phyloP scores from a whole-genome alignment of 2,329 filamentous ascomycete species.

The Zarea fungicola region DNA sequence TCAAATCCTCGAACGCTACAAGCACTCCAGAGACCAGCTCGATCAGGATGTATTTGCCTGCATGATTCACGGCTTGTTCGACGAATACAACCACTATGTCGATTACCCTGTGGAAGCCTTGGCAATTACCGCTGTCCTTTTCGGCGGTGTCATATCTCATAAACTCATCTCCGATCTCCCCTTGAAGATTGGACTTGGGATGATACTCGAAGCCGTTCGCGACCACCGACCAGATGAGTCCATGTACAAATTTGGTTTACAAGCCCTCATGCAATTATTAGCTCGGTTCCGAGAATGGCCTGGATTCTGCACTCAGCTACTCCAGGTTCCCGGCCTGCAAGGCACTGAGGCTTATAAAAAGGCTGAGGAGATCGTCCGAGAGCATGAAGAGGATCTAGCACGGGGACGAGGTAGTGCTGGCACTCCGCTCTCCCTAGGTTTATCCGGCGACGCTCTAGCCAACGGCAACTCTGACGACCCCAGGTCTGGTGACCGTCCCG shows the following conservation, averaged over 20 bases:
- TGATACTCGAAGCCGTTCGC: slow-evolving; percentile 94
- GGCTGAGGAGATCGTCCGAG: slow-evolving; percentile 72
- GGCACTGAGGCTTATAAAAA: slow-evolving; percentile 80
- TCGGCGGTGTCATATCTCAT: slow-evolving; percentile 93
- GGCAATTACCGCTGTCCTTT: slow-evolving; percentile 91
- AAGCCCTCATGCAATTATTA: slow-evolving; percentile 86
- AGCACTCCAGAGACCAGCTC: slow-evolving; percentile 73
- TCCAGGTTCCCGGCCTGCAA: slow-evolving; percentile 75
- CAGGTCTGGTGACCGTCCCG: slow-evolving; percentile 51
- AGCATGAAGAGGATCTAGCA: slow-evolving; percentile 57
- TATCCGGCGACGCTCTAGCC: slow-evolving; percentile 47
- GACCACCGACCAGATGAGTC: slow-evolving; percentile 77
- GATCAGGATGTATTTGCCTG: slow-evolving; percentile 96
- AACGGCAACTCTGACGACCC: slow-evolving; percentile 69
- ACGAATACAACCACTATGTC: slow-evolving; percentile 92
- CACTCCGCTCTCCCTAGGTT: slow-evolving; percentile 30
- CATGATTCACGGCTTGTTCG: slow-evolving; percentile 97
- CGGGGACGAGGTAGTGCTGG: slow-evolving; percentile 49
- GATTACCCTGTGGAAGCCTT: slow-evolving; percentile 95
- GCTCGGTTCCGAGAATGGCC: slow-evolving; percentile 86
- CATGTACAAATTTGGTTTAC: slow-evolving; percentile 98
- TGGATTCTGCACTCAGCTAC: slow-evolving; percentile 81
- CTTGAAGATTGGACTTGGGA: slow-evolving; percentile 87
- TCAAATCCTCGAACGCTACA: slow-evolving; percentile 77
- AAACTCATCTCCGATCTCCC: slow-evolving; percentile 86